These are phyloP conservation scores for Allium sativum DNA, from an alignment of 106 monocot species.

Conservation along the genomic window DNA sequence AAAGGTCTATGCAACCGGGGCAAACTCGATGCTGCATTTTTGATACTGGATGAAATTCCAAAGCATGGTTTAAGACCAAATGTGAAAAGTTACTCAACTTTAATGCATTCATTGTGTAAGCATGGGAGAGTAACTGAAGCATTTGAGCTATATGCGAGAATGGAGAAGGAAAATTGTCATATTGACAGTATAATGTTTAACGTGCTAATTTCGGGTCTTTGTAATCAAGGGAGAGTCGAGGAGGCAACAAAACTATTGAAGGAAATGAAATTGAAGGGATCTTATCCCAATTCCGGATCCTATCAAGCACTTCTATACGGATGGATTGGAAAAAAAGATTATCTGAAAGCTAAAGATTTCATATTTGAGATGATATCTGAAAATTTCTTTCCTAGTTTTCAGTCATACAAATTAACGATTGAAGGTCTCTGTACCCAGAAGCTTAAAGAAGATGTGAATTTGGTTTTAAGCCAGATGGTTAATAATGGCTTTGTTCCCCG, in stretches of 20 bases:
- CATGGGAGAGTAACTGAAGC: constrained; percentile 48
- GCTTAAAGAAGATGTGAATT: constrained; percentile 31
- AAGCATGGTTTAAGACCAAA: constrained; percentile 70
- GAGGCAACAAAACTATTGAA: constrained; percentile 61
- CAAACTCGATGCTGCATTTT: constrained; percentile 52
- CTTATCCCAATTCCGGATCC: constrained; percentile 70
- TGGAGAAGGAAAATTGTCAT: constrained; percentile 43
- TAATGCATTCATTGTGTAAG: constrained; percentile 68
- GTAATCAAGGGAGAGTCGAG: constrained; percentile 38
- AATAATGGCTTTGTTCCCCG: constrained; percentile 61
- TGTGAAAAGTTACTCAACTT: constrained; percentile 52
- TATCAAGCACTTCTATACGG: constrained; percentile 75
- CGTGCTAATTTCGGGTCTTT: constrained; percentile 66
- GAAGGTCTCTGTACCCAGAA: constrained; percentile 54
- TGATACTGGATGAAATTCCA: constrained; percentile 73
- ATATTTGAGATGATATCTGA: constrained; percentile 43
- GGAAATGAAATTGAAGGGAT: constrained; percentile 56
- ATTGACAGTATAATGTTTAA: constrained; percentile 69
- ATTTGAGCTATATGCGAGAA: constrained; percentile 49
- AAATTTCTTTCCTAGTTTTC: constrained; percentile 44
- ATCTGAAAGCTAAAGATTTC: constrained; percentile 58
- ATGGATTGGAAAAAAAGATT: constrained; percentile 27
- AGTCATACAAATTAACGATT: constrained; percentile 58
- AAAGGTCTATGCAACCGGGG: constrained; percentile 61
- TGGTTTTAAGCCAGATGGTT: constrained; percentile 73